A percentile compares a stretch with the other conserved stretches of the same genome.
phyloP scores from a whole-genome alignment of 2,329 filamentous ascomycete species.

The Cercospora sojina region DNA sequence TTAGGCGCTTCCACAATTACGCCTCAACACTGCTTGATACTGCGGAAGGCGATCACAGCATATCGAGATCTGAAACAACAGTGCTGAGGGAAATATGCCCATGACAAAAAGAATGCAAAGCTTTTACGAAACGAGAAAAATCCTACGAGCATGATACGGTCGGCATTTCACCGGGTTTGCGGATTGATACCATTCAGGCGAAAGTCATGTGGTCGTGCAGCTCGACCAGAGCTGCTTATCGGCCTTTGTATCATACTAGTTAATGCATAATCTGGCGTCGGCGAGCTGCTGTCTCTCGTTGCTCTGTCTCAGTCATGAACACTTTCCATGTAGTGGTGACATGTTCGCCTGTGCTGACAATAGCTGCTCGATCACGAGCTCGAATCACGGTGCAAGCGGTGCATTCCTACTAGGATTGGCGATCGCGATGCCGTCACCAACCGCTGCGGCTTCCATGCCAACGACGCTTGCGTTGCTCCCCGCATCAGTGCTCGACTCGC shows the following conservation, averaged over 20 bases:
- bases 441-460: conserved; percentile 5
- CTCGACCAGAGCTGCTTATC: conserved; percentile 16
- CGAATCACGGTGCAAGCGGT: background rate
- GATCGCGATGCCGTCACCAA: conserved; percentile 1
- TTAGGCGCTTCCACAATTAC: conserved; percentile 28
- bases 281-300: background rate
- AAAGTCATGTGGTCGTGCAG: conserved; percentile 22
- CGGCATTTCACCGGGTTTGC: conserved; percentile 21
- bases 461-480: conserved; percentile 2
- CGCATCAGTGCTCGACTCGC: background rate
- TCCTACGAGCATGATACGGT: conserved; percentile 22
- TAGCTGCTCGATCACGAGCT: background rate
- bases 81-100: background rate
- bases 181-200: conserved; percentile 22
- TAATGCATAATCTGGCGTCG: conserved; percentile 27
- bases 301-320: background rate
- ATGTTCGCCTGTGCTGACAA: background rate
- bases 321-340: background rate
- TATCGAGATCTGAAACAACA: background rate
- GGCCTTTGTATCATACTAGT: conserved; percentile 28
- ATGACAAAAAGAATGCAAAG: conserved; percentile 4
- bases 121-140: conserved; percentile 14
- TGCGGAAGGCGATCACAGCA: background rate
- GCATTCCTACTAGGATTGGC: background rate
- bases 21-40: background rate